These are phyloP conservation scores for Glycyrrhiza uralensis DNA, from an alignment of 306 rosid genomes.

Conservation along the genomic window DNA sequence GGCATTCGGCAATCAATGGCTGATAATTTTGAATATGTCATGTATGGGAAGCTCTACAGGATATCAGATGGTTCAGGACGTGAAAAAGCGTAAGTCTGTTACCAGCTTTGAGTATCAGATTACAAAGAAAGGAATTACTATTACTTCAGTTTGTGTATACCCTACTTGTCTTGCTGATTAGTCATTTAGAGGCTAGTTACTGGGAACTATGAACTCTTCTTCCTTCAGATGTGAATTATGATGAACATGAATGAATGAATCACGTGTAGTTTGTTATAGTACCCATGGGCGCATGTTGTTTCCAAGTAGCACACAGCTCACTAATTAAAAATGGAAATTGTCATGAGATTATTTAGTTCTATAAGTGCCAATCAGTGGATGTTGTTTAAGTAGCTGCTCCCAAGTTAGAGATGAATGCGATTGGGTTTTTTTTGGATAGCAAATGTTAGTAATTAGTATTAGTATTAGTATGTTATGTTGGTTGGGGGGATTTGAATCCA, in stretches of 20 bases:
- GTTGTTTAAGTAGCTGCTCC: neutral
- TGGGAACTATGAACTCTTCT: neutral
- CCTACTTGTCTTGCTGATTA: neutral
- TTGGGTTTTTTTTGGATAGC: no score
- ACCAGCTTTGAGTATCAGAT: neutral
- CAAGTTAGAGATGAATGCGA: slow-evolving; percentile 3
- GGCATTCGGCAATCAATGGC: slow-evolving; percentile 75
- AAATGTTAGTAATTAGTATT: no score
- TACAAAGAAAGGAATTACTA: neutral
- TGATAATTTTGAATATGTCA: slow-evolving; percentile 82
- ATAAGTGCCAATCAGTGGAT: neutral
- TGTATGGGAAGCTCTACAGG: slow-evolving; percentile 85
- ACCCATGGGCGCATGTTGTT: neutral
- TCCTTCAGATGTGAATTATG: neutral
- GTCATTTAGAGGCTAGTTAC: neutral
- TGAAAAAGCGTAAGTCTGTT: slow-evolving; percentile 69
- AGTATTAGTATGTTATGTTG: no score
- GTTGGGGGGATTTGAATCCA: no score
- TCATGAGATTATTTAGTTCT: neutral
- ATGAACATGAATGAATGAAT: neutral
- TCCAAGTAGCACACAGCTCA: neutral
- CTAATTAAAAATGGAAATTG: neutral
- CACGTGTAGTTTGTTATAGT: neutral
- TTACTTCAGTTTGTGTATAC: neutral
- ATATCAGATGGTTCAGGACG: slow-evolving; percentile 74